Base-by-base conservation (phyloP, 2,329 filamentous ascomycete genomes). In the Alternaria ventricosa region DNA sequence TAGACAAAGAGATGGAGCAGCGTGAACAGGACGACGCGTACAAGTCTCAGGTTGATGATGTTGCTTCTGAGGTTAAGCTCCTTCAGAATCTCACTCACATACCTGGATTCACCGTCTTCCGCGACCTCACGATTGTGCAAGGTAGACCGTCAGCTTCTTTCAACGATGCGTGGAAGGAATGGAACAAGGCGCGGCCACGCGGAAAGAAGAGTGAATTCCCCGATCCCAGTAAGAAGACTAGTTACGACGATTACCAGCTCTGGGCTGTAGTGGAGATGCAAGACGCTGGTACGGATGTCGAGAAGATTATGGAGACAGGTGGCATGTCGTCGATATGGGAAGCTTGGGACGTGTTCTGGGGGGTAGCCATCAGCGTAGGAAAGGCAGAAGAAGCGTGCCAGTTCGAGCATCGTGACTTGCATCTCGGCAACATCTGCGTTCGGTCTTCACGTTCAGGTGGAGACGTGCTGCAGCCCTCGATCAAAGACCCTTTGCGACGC, bases 251-350 rank as follows among this genome's bases (percentile, higher is more conserved):
- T 44, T 81, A 83, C 5, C 87, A 90, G 71, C 79, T 89, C 3
- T 90, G 88, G 87, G 87, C 87, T 0, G 84, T 90, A 13, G 81
- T 90, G 12, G 88, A 90, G 69, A 90, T 90, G 88, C 85, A 88
- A 70, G 87, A 90, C 71, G 88, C 88, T 0, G 88, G 88, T 3
- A 84, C 80, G 20, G 87, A 89, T 69, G 79, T 89, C 36, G 75
- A 77, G 28, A 80, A 79, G 60, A 60, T 78, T n/a, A 75, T 79
- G 72, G 74, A 77, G 22, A 54, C 64, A 28, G 76, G 74, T 11
- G 78, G 80, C 45, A 68, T 81, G 23, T 71, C 76, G 36, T 74
- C 74, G 15, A 74, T 84, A 55, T 84, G 79, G 79, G 75, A 77
- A 65, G 82, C 86, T 3, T 90, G 87, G 80, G 88, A 90, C 72